These are phyloP conservation scores for Aspergillus fijiensis DNA, from an alignment of 2,329 filamentous ascomycete species.

Conservation along the genomic window DNA sequence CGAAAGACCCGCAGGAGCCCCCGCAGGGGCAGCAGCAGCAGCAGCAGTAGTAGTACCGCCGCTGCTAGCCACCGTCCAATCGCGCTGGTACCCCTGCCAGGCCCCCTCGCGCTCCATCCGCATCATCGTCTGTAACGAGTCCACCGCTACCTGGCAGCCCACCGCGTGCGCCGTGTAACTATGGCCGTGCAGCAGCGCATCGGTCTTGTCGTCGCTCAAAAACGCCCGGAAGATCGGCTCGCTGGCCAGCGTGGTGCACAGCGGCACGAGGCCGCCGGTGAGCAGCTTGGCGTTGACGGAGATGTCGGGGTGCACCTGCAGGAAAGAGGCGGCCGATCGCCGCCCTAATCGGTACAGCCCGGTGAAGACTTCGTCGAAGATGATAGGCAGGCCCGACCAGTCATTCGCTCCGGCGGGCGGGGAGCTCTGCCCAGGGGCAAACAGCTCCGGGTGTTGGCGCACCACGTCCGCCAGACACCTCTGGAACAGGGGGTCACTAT, in stretches of 20 bases:
- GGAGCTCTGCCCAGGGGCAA: constrained; percentile 36
- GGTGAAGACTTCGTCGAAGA: constrained; percentile 87
- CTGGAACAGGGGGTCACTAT: constrained; percentile 78
- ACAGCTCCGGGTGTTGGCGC: constrained; percentile 59
- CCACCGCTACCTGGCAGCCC: constrained; percentile 75
- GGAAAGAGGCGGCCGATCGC: constrained; percentile 68
- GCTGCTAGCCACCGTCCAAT: constrained; percentile 42
- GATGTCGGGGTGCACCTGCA: constrained; percentile 69
- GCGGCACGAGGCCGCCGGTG: constrained; percentile 74
- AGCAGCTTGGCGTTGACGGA: constrained; percentile 80
- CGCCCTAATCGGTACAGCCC: constrained; percentile 79
- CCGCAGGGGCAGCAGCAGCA: not conserved
- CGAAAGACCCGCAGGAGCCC: constrained; percentile 7
- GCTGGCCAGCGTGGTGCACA: constrained; percentile 74
- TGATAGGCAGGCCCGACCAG: constrained; percentile 74
- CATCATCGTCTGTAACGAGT: constrained; percentile 61
- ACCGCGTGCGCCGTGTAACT: constrained; percentile 84
- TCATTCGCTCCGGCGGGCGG: constrained; percentile 13
- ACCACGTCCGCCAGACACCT: constrained; percentile 66
- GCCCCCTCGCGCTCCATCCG: constrained; percentile 55
- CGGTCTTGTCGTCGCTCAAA: constrained; percentile 68
- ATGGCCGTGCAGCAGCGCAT: constrained; percentile 79
- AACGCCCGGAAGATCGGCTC: constrained; percentile 72
- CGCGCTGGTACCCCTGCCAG: constrained; percentile 58
- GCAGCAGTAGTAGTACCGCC: not conserved